Conservation (phyloP, 371 early-diverging fungal species). For the Mortierella sp. region DNA sequence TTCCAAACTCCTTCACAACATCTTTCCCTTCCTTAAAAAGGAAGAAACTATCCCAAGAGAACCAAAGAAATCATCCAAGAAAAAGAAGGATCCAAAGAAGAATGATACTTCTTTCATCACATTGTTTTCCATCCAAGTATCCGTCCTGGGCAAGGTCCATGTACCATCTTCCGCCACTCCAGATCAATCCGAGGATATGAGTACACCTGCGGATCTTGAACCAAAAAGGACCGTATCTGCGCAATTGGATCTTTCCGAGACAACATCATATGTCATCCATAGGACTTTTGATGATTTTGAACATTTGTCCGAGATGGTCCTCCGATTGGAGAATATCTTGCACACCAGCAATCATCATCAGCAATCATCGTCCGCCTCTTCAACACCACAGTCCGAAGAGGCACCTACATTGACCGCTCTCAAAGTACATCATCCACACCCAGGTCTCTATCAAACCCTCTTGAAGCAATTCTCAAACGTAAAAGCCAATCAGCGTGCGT, state of each 20-base stretch:
- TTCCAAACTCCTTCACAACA: not conserved
- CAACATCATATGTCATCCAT: slow-evolving; percentile 52
- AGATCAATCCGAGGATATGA: not conserved
- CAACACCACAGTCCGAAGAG: slow-evolving; percentile 1
- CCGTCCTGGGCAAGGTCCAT: slow-evolving; percentile 40
- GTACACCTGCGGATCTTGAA: not conserved
- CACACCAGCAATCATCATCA: slow-evolving; percentile 2
- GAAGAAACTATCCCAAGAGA: not conserved
- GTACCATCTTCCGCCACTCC: slow-evolving; percentile 11
- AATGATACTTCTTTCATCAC: slow-evolving; percentile 19
- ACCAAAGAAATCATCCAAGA: not conserved
- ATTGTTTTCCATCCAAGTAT: slow-evolving; percentile 49
- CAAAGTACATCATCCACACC: slow-evolving; percentile 33
- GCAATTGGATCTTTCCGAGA: slow-evolving; percentile 35
- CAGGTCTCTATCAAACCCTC: slow-evolving; percentile 32
- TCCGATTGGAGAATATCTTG: slow-evolving; percentile 17
- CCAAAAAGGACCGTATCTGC: slow-evolving; percentile 37
- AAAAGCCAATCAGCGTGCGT: slow-evolving; percentile 51
- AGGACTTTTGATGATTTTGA: slow-evolving; percentile 49
- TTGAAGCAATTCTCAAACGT: slow-evolving; percentile 41
- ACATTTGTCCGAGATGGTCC: slow-evolving; percentile 38
- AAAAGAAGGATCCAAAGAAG: slow-evolving; percentile 9
- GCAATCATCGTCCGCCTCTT: not conserved
- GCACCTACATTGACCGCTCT: slow-evolving; percentile 22
- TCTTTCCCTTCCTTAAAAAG: slow-evolving; percentile 20